A percentile compares a stretch with the other conserved stretches of the same genome.
Evolutionary conservation across 768 basidiomycete species (phyloP).

Genomic region (Leccinum aurantiacum): DNA sequence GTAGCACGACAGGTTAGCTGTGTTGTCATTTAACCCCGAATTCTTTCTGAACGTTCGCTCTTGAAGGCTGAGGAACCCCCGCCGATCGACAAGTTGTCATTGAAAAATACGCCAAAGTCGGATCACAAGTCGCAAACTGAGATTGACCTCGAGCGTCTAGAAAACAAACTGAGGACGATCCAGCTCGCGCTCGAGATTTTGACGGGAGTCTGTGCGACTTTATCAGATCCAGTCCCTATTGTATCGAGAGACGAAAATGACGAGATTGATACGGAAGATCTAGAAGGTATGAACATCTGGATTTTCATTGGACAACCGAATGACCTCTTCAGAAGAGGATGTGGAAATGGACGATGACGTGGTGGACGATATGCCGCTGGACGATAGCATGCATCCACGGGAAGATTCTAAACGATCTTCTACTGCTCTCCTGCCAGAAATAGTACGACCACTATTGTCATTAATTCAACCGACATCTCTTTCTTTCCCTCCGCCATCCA

Average conservation of each 20-base stretch:
- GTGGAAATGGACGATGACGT: background rate
- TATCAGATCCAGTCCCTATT: background rate
- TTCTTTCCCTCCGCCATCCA: constrained; percentile 75
- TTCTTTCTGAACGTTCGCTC: constrained; percentile 1
- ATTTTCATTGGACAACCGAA: background rate
- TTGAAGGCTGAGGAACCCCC: constrained; percentile 47
- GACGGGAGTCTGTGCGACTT: constrained; percentile 81
- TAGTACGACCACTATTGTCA: constrained; percentile 67
- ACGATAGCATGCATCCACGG: background rate
- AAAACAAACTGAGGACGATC: constrained; percentile 68
- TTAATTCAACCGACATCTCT: constrained; percentile 74
- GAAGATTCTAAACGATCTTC: constrained; percentile 32
- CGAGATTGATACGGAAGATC: background rate
- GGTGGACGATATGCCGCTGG: constrained; percentile 19
- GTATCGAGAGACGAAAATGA: background rate
- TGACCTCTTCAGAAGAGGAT: constrained; percentile 12
- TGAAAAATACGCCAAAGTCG: constrained; percentile 66
- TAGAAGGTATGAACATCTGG: background rate
- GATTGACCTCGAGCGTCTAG: constrained; percentile 69
- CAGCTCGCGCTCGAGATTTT: constrained; percentile 86
- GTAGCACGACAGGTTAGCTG: constrained; percentile 49
- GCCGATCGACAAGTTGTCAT: constrained; percentile 53
- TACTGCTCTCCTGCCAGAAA: constrained; percentile 46
- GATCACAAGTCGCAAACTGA: constrained; percentile 76
- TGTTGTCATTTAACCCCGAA: background rate